Evolutionary conservation across 345 rosid species (phyloP).

Genomic region (Psidium friedrichsthalianum): DNA sequence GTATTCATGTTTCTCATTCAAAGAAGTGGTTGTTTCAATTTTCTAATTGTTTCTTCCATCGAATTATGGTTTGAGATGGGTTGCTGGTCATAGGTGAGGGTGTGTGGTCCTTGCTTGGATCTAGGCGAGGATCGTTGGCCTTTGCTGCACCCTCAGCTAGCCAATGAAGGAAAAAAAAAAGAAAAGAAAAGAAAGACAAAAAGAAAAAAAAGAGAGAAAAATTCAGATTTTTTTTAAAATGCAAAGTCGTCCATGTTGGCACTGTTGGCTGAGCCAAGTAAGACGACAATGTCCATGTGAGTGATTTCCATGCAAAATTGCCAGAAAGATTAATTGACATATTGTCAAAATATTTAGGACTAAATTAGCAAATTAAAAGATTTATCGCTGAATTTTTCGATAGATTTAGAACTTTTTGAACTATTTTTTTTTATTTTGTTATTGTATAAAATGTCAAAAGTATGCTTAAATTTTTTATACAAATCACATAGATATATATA

Average conservation of each 20-base stretch:
- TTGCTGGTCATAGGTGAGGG: too few relatives aligned
- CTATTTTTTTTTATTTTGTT: too few relatives aligned
- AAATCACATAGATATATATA: neutral
- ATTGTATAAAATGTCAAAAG: too few relatives aligned
- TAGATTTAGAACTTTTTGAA: neutral
- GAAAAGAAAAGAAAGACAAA: neutral
- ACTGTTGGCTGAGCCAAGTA: accelerated
- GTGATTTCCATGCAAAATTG: neutral
- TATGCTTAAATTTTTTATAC: too few relatives aligned
- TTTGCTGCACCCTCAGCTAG: too few relatives aligned
- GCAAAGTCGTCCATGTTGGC: accelerated
- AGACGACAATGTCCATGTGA: accelerated
- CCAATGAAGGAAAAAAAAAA: neutral
- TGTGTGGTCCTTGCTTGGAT: too few relatives aligned
- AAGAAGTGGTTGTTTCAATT: too few relatives aligned
- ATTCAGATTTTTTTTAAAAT: neutral
- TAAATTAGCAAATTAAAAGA: neutral
- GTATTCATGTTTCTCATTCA: neutral
- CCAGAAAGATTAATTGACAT: accelerated
- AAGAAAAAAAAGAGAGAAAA: neutral
- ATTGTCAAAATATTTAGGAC: neutral
- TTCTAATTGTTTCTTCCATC: too few relatives aligned
- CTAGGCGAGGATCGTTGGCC: too few relatives aligned
- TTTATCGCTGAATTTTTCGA: neutral
- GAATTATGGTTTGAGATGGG: too few relatives aligned